A percentile compares a stretch with the other conserved stretches of the same genome.
Conservation (phyloP, 192 early-diverging fungal genomes). For the Podila horticola region DNA sequence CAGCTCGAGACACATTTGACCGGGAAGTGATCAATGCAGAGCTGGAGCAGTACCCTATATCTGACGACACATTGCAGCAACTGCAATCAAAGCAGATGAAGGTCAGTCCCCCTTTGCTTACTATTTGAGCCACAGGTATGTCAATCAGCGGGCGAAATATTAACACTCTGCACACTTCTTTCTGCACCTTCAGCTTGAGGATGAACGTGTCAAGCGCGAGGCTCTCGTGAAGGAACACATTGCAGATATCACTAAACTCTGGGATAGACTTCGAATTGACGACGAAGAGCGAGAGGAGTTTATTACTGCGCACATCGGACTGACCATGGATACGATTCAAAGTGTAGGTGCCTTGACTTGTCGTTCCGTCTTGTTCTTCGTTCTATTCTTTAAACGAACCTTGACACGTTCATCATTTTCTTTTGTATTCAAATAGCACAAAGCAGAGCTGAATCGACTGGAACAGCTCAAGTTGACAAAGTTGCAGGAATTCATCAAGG, state of each 20-base stretch:
- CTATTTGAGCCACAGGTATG: background rate
- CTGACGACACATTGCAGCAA: conserved; percentile 29
- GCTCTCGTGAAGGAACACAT: conserved; percentile 26
- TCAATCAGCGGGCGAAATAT: background rate
- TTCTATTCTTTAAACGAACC: background rate
- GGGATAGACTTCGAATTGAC: conserved; percentile 35
- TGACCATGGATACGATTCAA: conserved; percentile 27
- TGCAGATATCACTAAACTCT: conserved; percentile 18
- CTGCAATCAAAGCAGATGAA: conserved; percentile 23
- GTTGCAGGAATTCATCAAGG: conserved; percentile 54
- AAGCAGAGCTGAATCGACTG: conserved; percentile 50
- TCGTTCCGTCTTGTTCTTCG: background rate
- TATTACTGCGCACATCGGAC: conserved; percentile 6
- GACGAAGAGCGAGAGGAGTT: conserved; percentile 39
- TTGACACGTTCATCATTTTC: background rate
- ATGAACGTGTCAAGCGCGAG: conserved; percentile 27
- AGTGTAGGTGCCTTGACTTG: conserved; percentile 14
- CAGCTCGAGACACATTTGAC: conserved; percentile 29
- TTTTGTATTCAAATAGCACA: conserved; percentile 34
- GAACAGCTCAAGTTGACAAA: conserved; percentile 50
- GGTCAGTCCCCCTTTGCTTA: background rate
- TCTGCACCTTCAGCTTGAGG: conserved; percentile 18
- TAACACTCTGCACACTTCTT: background rate
- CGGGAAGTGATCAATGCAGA: conserved; percentile 18
- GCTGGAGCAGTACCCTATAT: background rate